Percentiles rank a stretch among this genome's conserved stretches.
phyloP scores from a whole-genome alignment of 1,139 yeast species.

The Debaryomycetaceae sp. region DNA sequence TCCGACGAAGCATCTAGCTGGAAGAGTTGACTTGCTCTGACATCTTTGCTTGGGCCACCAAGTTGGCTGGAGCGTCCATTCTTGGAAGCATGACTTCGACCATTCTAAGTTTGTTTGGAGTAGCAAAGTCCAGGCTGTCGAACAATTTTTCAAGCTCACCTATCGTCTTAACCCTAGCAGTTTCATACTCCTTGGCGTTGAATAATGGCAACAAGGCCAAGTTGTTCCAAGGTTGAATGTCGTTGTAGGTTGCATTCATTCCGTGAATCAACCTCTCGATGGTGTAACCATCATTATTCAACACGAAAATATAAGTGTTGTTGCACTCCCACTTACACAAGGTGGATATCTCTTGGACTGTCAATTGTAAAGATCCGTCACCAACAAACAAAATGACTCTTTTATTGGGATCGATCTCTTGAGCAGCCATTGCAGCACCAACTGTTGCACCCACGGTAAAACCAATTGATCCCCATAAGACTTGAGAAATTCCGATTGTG shows the following conservation, averaged over 20 bases:
- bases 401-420: conserved; percentile 63
- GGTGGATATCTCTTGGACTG: conserved; percentile 84
- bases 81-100: conserved; percentile 76
- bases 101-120: conserved; percentile 65
- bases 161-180: conserved; percentile 54
- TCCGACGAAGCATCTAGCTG: too few species aligned
- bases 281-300: conserved; percentile 86
- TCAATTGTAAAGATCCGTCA: conserved; percentile 86
- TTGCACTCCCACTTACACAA: conserved; percentile 70
- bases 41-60: conserved; percentile 68
- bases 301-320: conserved; percentile 75
- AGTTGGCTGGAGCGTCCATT: conserved; percentile 77
- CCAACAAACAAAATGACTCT: conserved; percentile 83
- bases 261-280: conserved; percentile 89
- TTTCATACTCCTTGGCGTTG: conserved; percentile 61
- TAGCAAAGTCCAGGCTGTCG: conserved; percentile 50
- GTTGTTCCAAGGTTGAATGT: conserved; percentile 82
- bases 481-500: conserved; percentile 79
- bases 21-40: conserved; percentile 58
- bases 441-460: conserved; percentile 80
- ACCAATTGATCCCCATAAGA: conserved; percentile 89
- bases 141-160: conserved; percentile 67
- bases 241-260: conserved; percentile 68
- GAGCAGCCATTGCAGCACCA: conserved; percentile 84
- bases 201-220: conserved; percentile 63